These are phyloP conservation scores for Pichia sp. DNA, from an alignment of 1,139 yeast species.

Conservation along the genomic window DNA sequence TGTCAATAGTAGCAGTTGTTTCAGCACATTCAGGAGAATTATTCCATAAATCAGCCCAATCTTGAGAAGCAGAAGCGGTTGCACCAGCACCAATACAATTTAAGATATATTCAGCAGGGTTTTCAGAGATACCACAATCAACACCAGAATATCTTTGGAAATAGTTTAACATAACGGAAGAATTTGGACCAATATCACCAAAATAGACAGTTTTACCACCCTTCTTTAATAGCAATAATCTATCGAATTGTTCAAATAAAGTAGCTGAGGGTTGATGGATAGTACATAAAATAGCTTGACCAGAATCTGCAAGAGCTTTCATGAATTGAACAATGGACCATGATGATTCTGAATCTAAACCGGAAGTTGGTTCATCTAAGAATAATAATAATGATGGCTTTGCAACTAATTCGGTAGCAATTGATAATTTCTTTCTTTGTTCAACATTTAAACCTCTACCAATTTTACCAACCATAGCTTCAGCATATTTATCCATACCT, in stretches of 20 bases:
- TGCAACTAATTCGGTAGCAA: conserved; percentile 51
- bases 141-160: conserved; percentile 52
- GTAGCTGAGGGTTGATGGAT: conserved; percentile 58
- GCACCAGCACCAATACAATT: conserved; percentile 60
- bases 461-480: conserved; percentile 48
- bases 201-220: conserved; percentile 58
- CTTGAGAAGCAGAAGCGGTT: conserved; percentile 37
- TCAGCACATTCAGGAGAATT: conserved; percentile 31
- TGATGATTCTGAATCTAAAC: conserved; percentile 50
- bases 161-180: conserved; percentile 40
- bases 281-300: conserved; percentile 51
- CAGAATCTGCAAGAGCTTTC: conserved; percentile 41
- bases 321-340: conserved; percentile 46
- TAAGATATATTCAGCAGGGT: conserved; percentile 49
- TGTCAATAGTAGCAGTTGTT: conserved; percentile 26
- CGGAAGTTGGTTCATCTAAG: conserved; percentile 50
- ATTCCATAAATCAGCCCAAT: conserved; percentile 46
- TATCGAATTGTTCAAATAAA: conserved; percentile 43
- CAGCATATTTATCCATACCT: conserved; percentile 48
- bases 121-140: conserved; percentile 42
- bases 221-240: conserved; percentile 37
- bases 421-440: conserved; percentile 54
- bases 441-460: conserved; percentile 57
- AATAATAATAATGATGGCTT: conserved; percentile 44
- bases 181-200: conserved; percentile 52